phyloP scores from a whole-genome alignment of 106 monocot genomes.

The Chionographis japonica region DNA sequence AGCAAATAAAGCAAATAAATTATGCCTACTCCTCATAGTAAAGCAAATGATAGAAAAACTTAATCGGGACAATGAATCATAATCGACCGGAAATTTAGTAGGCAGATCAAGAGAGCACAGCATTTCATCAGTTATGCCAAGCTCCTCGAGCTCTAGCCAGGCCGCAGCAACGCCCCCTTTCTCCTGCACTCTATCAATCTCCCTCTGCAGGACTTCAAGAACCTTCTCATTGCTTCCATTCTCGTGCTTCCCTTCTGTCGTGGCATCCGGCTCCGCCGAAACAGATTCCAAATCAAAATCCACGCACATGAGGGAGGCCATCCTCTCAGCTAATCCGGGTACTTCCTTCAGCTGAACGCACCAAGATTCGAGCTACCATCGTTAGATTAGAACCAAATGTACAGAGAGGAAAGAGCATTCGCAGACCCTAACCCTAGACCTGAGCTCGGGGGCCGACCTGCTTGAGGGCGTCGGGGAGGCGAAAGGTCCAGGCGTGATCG shows the following conservation, averaged over 20 bases:
- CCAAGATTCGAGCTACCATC: neutral
- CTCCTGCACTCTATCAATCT: slow-evolving; percentile 52
- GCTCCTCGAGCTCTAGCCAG: slow-evolving; percentile 92
- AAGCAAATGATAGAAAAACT: no score
- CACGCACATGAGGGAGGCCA: slow-evolving; percentile 95
- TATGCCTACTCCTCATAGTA: no score
- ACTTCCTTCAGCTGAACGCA: slow-evolving; percentile 60
- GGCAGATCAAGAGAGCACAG: slow-evolving; percentile 71
- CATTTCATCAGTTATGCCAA: slow-evolving; percentile 79
- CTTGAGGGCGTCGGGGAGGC: slow-evolving; percentile 75
- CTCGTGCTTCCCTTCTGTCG: slow-evolving; percentile 16
- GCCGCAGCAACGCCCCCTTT: slow-evolving; percentile 35
- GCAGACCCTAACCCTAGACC: slow-evolving; percentile 1
- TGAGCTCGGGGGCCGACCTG: slow-evolving; percentile 30
- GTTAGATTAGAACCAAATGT: neutral
- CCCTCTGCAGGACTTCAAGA: slow-evolving; percentile 47
- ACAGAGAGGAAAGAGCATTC: neutral
- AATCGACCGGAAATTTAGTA: slow-evolving; percentile 62
- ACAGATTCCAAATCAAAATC: slow-evolving; percentile 47
- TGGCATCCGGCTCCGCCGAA: slow-evolving; percentile 18
- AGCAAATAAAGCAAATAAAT: no score
- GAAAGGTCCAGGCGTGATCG: slow-evolving; percentile 95
- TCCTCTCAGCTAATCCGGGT: slow-evolving; percentile 80
- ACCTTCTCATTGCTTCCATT: slow-evolving; percentile 9
- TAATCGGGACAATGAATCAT: no score